Percentiles rank a stretch among this genome's conserved stretches.
Conservation (phyloP, 225 moss, liverwort and hornwort genomes). For the Bryum argenteum region DNA sequence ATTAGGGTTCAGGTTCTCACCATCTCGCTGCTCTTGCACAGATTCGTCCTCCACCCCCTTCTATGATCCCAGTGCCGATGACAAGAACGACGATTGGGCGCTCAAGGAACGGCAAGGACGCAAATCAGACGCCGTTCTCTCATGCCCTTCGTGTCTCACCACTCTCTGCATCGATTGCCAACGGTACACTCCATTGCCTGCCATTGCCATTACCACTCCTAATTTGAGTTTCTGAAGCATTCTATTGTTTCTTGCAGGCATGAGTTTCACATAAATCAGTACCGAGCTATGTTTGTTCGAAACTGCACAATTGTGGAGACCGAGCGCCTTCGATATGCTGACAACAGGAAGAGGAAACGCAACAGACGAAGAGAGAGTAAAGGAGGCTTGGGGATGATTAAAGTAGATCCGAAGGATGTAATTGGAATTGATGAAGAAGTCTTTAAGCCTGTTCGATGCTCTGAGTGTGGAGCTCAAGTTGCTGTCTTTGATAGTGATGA, state of each 20-base stretch:
- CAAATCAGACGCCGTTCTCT: conserved; percentile 85
- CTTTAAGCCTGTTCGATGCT: conserved; percentile 74
- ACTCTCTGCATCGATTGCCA: conserved; percentile 92
- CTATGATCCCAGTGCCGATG: conserved; percentile 69
- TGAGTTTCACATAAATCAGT: conserved; percentile 81
- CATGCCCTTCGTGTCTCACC: conserved; percentile 85
- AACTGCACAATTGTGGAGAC: conserved; percentile 79
- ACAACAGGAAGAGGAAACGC: conserved; percentile 55
- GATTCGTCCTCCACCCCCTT: conserved; percentile 40
- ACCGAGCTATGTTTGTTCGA: conserved; percentile 87
- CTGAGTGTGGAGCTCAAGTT: conserved; percentile 73
- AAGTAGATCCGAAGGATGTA: conserved; percentile 42
- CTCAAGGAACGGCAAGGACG: conserved; percentile 73
- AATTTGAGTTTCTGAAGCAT: conserved; percentile 2
- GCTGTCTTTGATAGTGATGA: conserved; percentile 83
- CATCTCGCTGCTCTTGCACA: neutral
- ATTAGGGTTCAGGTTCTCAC: too few relatives aligned
- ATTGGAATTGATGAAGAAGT: conserved; percentile 48
- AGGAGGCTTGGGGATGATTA: conserved; percentile 38
- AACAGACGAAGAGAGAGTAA: conserved; percentile 22
- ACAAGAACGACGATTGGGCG: conserved; percentile 78
- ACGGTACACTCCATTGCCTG: conserved; percentile 42
- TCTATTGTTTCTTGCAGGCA: conserved; percentile 56
- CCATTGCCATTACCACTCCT: neutral
- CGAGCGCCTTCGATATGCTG: conserved; percentile 60